phyloP scores from a whole-genome alignment of 2,329 filamentous ascomycete genomes.

The Gnomoniopsis smithogilvyi region DNA sequence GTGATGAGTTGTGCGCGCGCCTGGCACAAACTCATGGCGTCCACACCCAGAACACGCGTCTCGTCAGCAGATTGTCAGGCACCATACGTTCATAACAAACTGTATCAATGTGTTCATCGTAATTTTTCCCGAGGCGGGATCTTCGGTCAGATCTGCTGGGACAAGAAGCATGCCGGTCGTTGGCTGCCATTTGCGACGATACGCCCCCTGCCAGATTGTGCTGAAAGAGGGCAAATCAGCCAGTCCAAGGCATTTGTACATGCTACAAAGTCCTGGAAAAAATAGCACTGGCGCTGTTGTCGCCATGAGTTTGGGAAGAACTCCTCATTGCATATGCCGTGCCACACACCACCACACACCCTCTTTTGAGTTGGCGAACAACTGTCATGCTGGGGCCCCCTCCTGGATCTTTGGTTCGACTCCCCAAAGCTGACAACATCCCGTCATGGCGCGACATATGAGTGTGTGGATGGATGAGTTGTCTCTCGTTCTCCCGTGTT shows the following conservation, averaged over 20 bases:
- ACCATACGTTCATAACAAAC: background rate
- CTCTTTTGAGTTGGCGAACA: background rate
- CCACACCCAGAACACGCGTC: background rate
- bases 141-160: background rate
- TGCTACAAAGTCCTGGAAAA: background rate
- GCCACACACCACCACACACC: background rate
- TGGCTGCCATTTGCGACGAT: background rate
- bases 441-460: conserved; percentile 1
- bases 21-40: background rate
- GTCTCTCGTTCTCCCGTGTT: conserved; percentile 8
- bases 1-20: background rate
- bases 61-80: conserved; percentile 7
- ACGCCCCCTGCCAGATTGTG: background rate
- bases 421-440: conserved; percentile 3
- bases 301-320: background rate
- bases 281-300: background rate
- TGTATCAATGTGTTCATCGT: background rate
- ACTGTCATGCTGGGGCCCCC: background rate
- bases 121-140: background rate
- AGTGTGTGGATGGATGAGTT: conserved; percentile 9
- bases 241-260: background rate
- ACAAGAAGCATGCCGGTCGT: background rate
- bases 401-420: background rate
- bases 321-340: conserved; percentile 1
- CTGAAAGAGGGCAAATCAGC: background rate